phyloP scores from a whole-genome alignment of 2,329 filamentous ascomycete genomes.

The Hypoxylon sp. region DNA sequence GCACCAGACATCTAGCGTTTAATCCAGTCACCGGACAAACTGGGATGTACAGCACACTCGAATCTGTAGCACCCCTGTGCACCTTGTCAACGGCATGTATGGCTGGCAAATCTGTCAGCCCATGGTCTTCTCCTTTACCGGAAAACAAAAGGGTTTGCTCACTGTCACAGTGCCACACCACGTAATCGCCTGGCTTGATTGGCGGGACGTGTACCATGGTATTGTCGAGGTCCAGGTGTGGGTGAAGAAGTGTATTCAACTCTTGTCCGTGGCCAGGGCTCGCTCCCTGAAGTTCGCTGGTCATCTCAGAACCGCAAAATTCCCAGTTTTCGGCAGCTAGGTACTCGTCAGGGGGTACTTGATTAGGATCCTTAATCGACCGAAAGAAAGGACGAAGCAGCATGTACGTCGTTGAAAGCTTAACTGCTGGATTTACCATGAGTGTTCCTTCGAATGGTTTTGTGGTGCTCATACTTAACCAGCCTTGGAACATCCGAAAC shows the following conservation, averaged over 20 bases:
- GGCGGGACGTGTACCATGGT: slow-evolving; percentile 79
- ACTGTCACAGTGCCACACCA: slow-evolving; percentile 87
- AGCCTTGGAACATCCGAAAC: slow-evolving; percentile 91
- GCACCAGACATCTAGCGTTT: slow-evolving; percentile 77
- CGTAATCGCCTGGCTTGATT: slow-evolving; percentile 79
- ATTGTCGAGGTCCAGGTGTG: slow-evolving; percentile 73
- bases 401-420: slow-evolving; percentile 81
- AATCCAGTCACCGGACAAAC: slow-evolving; percentile 82
- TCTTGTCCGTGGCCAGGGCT: slow-evolving; percentile 77
- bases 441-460: slow-evolving; percentile 82
- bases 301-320: slow-evolving; percentile 63
- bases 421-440: slow-evolving; percentile 82
- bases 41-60: slow-evolving; percentile 90
- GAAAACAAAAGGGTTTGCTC: slow-evolving; percentile 50
- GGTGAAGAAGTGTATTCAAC: slow-evolving; percentile 72
- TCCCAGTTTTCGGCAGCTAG: slow-evolving; percentile 71
- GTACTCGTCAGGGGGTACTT: slow-evolving; percentile 58
- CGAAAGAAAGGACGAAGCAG: slow-evolving; percentile 88
- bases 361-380: slow-evolving; percentile 57
- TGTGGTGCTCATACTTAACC: slow-evolving; percentile 82
- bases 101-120: slow-evolving; percentile 48
- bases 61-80: slow-evolving; percentile 78
- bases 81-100: slow-evolving; percentile 87
- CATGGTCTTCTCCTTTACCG: slow-evolving; percentile 11
- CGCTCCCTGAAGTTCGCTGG: slow-evolving; percentile 76